These are phyloP conservation scores for Eucommia ulmoides DNA, from an alignment of 257 asterid genomes.

Conservation along the genomic window DNA sequence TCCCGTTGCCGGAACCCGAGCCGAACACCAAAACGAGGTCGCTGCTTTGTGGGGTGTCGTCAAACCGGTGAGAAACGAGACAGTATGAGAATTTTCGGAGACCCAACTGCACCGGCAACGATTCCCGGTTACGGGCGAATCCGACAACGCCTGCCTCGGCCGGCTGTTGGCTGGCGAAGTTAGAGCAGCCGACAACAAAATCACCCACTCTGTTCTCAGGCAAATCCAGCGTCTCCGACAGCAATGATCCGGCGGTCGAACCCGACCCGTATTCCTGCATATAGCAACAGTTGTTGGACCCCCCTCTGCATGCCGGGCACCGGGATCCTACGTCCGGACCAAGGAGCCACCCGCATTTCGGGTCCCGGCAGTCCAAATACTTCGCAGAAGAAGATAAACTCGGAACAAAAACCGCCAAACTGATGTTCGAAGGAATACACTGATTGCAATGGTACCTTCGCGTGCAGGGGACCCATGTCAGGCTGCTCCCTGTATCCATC, in stretches of 20 bases:
- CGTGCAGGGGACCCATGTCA: slow-evolving; percentile 90
- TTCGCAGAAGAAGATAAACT: slow-evolving; percentile 54
- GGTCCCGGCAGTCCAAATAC: slow-evolving; percentile 57
- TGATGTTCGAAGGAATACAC: slow-evolving; percentile 25
- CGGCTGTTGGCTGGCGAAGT: slow-evolving; percentile 21
- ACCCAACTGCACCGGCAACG: slow-evolving; percentile 36
- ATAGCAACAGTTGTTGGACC: slow-evolving; percentile 33
- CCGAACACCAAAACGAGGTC: slow-evolving; percentile 18
- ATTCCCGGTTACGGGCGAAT: slow-evolving; percentile 44
- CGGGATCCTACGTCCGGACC: slow-evolving; percentile 26
- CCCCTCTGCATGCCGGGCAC: slow-evolving; percentile 36
- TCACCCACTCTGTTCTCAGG: slow-evolving; percentile 10
- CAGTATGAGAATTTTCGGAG: slow-evolving; percentile 42
- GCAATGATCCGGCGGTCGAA: slow-evolving; percentile 26
- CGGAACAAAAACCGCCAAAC: slow-evolving; percentile 46
- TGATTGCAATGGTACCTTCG: slow-evolving; percentile 42
- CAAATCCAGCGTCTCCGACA: slow-evolving; percentile 25
- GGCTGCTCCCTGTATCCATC: slow-evolving; percentile 82
- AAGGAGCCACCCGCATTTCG: slow-evolving; percentile 78
- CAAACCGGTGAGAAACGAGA: slow-evolving; percentile 35
- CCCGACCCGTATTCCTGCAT: slow-evolving; percentile 33
- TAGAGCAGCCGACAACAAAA: slow-evolving; percentile 41
- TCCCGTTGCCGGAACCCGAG: slow-evolving; percentile 3
- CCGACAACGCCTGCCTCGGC: slow-evolving; percentile 47
- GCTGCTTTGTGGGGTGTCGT: slow-evolving; percentile 27